Percentiles rank a stretch among this genome's conserved stretches.
Conservation (phyloP, 805 yeast species). For the Candida cerambycidarum region DNA sequence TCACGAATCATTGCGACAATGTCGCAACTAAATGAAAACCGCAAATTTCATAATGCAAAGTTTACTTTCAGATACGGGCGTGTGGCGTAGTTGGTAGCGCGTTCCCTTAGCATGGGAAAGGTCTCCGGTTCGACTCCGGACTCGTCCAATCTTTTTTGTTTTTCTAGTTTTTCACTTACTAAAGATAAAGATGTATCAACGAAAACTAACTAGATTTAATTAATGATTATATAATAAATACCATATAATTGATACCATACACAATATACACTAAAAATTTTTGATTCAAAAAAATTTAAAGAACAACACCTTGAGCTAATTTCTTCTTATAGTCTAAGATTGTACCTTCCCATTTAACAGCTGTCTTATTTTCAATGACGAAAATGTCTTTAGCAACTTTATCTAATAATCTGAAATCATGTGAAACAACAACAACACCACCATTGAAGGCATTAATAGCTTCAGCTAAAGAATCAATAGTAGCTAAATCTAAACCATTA, state of each 20-base stretch:
- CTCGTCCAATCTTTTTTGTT: slow-evolving; percentile 25
- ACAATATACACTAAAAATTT: background rate
- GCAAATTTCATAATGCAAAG: no score
- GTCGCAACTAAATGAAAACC: no score
- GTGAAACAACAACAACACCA: slow-evolving; percentile 98
- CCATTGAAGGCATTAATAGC: slow-evolving; percentile 94
- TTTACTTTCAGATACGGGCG: no score
- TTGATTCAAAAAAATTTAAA: slow-evolving; percentile 26
- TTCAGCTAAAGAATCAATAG: slow-evolving; percentile 95
- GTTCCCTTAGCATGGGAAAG: slow-evolving; percentile 36
- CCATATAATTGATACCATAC: slow-evolving; percentile 4
- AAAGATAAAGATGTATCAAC: background rate
- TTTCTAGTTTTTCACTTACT: background rate
- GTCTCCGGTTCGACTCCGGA: slow-evolving; percentile 31
- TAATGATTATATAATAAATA: slow-evolving; percentile 5
- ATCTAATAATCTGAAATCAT: slow-evolving; percentile 97
- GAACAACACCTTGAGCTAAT: slow-evolving; percentile 87
- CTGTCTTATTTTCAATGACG: slow-evolving; percentile 93
- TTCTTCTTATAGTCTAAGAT: slow-evolving; percentile 91
- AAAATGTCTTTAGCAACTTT: slow-evolving; percentile 96
- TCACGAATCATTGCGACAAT: no score
- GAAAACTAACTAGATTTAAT: background rate
- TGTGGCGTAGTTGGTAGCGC: slow-evolving; percentile 52
- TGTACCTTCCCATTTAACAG: slow-evolving; percentile 94
- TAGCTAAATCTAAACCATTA: slow-evolving; percentile 97